A percentile compares a stretch with the other conserved stretches of the same genome.
Evolutionary conservation across 2,329 filamentous ascomycete genomes (phyloP).

Genomic region (Paraphaeosphaeria sporulosa): DNA sequence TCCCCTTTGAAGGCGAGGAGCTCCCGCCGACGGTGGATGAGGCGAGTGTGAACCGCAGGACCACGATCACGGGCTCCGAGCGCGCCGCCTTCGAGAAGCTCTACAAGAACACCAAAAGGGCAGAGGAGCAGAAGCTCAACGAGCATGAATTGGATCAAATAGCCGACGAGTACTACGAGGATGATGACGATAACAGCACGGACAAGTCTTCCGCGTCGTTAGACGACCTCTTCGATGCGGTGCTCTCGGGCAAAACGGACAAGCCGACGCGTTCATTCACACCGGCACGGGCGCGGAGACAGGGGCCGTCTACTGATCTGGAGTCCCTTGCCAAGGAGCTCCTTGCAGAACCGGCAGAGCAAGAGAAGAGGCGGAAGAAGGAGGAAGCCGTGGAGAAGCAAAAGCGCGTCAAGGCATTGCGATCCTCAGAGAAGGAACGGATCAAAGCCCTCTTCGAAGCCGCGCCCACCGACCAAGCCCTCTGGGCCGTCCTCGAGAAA

Average conservation of each 20-base stretch:
- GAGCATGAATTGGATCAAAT: constrained; percentile 36
- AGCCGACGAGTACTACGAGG: constrained; percentile 42
- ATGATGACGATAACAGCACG: constrained; percentile 32
- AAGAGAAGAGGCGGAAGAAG: constrained; percentile 17
- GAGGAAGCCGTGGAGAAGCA: constrained; percentile 19
- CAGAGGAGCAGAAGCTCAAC: constrained; percentile 22
- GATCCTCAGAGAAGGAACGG: constrained; percentile 55
- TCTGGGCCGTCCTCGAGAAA: constrained; percentile 72
- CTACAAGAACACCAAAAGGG: constrained; percentile 36
- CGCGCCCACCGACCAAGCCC: constrained; percentile 67
- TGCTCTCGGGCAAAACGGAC: constrained; percentile 25
- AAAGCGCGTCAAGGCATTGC: constrained; percentile 21
- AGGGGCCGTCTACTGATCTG: constrained; percentile 18
- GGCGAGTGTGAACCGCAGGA: constrained; percentile 29
- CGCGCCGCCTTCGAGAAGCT: constrained; percentile 46
- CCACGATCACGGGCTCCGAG: constrained; percentile 47
- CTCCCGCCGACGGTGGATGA: constrained; percentile 30
- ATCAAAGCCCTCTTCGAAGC: constrained; percentile 63
- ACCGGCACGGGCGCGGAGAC: constrained; percentile 9
- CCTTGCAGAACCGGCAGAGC: constrained; percentile 15
- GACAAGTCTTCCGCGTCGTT: constrained; percentile 1
- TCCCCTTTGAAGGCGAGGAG: constrained; percentile 62
- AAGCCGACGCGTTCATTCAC: neutral
- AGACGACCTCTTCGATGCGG: constrained; percentile 41
- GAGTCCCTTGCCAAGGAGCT: constrained; percentile 26